phyloP scores from a whole-genome alignment of 148 eudicot species.

The Camellia lanceoleosa region DNA sequence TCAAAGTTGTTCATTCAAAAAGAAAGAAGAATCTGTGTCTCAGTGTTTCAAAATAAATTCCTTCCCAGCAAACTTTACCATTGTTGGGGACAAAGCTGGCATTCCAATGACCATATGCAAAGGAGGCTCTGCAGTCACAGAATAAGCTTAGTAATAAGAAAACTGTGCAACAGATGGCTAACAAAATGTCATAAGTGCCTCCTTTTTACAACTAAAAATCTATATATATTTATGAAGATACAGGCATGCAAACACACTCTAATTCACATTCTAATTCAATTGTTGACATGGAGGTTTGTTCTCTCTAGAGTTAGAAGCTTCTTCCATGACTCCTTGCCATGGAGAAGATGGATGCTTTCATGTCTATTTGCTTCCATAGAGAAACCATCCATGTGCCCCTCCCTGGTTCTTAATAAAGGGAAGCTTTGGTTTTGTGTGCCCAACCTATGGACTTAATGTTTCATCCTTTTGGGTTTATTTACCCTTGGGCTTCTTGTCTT shows the following conservation, averaged over 20 bases:
- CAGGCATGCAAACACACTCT: not conserved
- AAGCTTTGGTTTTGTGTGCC: too few relatives aligned
- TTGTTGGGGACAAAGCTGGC: slow-evolving; percentile 97
- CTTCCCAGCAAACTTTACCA: slow-evolving; percentile 46
- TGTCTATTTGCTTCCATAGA: too few relatives aligned
- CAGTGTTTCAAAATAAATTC: not conserved
- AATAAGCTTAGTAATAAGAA: slow-evolving; percentile 10
- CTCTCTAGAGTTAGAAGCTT: too few relatives aligned
- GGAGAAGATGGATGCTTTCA: too few relatives aligned
- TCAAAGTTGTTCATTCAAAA: not conserved
- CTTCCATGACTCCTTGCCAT: too few relatives aligned
- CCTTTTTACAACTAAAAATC: not conserved
- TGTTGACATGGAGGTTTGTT: not conserved
- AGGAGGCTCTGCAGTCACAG: slow-evolving; percentile 53
- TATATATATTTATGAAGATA: not conserved
- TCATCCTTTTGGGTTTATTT: too few relatives aligned
- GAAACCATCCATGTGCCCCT: too few relatives aligned
- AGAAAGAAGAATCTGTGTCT: not conserved
- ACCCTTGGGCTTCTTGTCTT: too few relatives aligned
- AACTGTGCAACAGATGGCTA: not conserved
- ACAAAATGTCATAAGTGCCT: not conserved
- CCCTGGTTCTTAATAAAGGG: too few relatives aligned
- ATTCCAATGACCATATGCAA: slow-evolving; percentile 61
- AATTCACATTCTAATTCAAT: not conserved
- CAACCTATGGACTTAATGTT: too few relatives aligned